Evolutionary conservation across 495 filamentous ascomycete species (phyloP), one percentile per base, ranked within the genome.

Genomic region (Lophiotrema nucula): DNA sequence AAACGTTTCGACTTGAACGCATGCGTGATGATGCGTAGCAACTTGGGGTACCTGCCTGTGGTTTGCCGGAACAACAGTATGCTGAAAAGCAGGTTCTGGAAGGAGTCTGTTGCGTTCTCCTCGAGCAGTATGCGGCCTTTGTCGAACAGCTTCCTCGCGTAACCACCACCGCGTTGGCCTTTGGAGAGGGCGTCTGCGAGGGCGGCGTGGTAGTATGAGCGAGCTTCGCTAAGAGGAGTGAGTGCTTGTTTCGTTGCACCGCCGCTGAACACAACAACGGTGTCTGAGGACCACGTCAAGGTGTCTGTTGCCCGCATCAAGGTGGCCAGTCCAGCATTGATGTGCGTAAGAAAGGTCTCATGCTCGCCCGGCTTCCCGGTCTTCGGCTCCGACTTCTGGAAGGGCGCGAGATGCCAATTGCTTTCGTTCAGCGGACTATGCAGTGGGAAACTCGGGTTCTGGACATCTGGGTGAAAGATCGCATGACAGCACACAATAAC

Each of bases 71-170:
- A 74, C 1, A 54, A 45, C 19, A 71, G 24, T 47, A 74, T 66
- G 19, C 64, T 66, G 48, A 74, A 74, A 18, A 74, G 58, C n/a
- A 74, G 58, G 43, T 74, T 74, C 58, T 74, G 72, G 39, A 57
- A 73, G 33, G 68, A 71, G 47, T 74, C 72, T 15, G 72, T 74
- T 23, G 72, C 69, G 23, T 48, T 22, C 31, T 73, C 69, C 33
- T 74, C 72, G 0, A 69, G 44, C 11, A 68, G 31, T 3, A 67
- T 35, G 6, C 49, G 49, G 3, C 51, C 59, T 13, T 56, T 23
- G 53, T 27, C 22, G 48, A 47, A 55, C 2, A 60, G 49, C 38
- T 23, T 25, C 5, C 15, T 8, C 19, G 49, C 39, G 10, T 28
- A 22, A 6, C 51, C 55, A 16, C 57, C 53, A 5, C 27, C 27